These are phyloP conservation scores for Pelargonium cotyledonis DNA, from an alignment of 441 rosid species.

Conservation along the genomic window DNA sequence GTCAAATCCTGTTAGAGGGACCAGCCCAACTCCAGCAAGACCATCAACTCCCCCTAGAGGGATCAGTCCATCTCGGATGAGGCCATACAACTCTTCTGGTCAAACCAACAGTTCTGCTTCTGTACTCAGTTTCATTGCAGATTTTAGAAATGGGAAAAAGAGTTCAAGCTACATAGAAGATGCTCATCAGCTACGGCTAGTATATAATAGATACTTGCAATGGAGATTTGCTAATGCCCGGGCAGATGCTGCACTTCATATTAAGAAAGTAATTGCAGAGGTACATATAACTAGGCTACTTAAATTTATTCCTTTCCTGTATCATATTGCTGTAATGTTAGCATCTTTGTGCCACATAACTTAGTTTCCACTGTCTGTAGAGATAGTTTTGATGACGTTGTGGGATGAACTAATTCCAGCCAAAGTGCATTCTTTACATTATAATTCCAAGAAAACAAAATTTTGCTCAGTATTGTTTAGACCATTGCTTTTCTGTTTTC, in stretches of 20 bases:
- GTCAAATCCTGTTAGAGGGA: constrained; percentile 46
- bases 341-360: constrained; percentile 6
- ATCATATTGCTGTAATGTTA: neutral
- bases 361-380: constrained; percentile 1
- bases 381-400: neutral
- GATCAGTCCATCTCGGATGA: constrained; percentile 53
- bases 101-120: constrained; percentile 59
- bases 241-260: constrained; percentile 59
- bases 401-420: neutral
- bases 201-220: constrained; percentile 74
- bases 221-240: constrained; percentile 85
- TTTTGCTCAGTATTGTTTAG: neutral
- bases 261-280: constrained; percentile 66
- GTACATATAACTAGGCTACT: constrained; percentile 31
- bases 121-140: constrained; percentile 81
- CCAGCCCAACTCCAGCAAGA: constrained; percentile 30
- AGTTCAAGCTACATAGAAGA: constrained; percentile 63
- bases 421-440: neutral
- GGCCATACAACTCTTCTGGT: constrained; percentile 37
- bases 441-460: neutral
- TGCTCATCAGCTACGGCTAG: constrained; percentile 79
- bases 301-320: constrained; percentile 2
- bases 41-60: constrained; percentile 77
- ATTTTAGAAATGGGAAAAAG: constrained; percentile 73
- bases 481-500: neutral